Percentiles rank a stretch among this genome's conserved stretches.
These are phyloP conservation scores for Hymenoscyphus albidus DNA, from an alignment of 2,329 filamentous ascomycete genomes.

Conservation along the genomic window DNA sequence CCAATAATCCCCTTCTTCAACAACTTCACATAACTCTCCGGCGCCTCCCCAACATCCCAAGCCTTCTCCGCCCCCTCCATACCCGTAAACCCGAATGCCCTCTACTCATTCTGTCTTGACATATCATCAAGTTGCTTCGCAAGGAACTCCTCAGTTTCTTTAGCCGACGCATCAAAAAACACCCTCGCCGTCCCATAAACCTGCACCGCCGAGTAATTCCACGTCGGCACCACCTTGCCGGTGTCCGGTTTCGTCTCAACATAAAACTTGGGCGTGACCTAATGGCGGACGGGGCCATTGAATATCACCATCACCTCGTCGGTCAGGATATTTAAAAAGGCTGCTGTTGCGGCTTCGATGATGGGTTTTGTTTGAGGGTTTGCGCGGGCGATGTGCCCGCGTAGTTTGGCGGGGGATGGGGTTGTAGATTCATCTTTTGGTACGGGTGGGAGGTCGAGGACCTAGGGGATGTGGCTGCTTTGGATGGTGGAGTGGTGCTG, in stretches of 20 bases:
- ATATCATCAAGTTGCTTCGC: conserved; percentile 50
- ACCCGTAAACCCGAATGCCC: conserved; percentile 54
- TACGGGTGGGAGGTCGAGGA: conserved; percentile 45
- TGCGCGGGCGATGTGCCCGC: conserved; percentile 58
- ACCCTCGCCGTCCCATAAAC: conserved; percentile 56
- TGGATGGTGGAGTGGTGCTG: conserved; percentile 48
- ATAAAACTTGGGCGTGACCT: conserved; percentile 68
- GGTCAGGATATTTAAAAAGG: conserved; percentile 30
- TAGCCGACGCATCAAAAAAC: conserved; percentile 46
- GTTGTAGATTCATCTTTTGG: conserved; percentile 36
- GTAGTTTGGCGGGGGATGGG: conserved; percentile 36
- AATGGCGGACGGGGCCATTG: conserved; percentile 55
- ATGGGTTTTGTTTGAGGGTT: conserved; percentile 64
- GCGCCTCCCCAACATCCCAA: conserved; percentile 58
- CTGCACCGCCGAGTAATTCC: conserved; percentile 66
- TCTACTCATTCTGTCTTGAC: conserved; percentile 46
- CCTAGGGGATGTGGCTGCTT: conserved; percentile 57
- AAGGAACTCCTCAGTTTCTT: conserved; percentile 47
- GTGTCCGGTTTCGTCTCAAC: conserved; percentile 58
- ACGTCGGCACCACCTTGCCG: conserved; percentile 66
- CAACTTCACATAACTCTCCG: conserved; percentile 51
- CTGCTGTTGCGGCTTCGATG: conserved; percentile 40
- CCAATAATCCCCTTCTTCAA: conserved; percentile 58
- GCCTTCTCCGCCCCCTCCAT: conserved; percentile 35
- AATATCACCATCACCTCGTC: conserved; percentile 62